These are phyloP conservation scores for Xylaria sp. DNA, from an alignment of 2,329 filamentous ascomycete species.

Conservation along the genomic window DNA sequence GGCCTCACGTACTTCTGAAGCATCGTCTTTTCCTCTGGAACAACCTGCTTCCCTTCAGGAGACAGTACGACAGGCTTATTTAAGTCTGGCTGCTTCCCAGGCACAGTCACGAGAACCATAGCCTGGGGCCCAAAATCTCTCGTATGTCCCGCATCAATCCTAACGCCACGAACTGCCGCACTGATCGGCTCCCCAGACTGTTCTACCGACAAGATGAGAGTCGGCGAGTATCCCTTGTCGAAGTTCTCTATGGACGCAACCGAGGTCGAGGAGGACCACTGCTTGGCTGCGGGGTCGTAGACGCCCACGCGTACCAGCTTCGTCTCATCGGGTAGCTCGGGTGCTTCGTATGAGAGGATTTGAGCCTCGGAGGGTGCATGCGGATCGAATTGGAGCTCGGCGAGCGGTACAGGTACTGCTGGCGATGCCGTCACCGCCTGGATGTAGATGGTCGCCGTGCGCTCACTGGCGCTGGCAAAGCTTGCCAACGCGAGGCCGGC, in stretches of 20 bases:
- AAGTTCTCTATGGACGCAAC: conserved; percentile 68
- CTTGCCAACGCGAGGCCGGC: conserved; percentile 53
- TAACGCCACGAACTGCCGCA: conserved; percentile 65
- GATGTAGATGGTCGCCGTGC: conserved; percentile 64
- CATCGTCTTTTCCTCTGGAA: conserved; percentile 70
- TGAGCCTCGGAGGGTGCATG: conserved; percentile 57
- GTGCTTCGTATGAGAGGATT: conserved; percentile 66
- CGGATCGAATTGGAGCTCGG: conserved; percentile 66
- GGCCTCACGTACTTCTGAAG: conserved; percentile 69
- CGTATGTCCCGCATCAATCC: conserved; percentile 72
- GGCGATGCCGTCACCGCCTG: conserved; percentile 59
- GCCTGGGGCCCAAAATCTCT: conserved; percentile 73
- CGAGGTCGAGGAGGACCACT: conserved; percentile 67
- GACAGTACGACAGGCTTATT: conserved; percentile 73
- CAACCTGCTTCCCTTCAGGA: conserved; percentile 68
- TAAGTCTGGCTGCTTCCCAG: conserved; percentile 67
- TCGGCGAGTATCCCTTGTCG: conserved; percentile 69
- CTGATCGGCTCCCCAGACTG: conserved; percentile 58
- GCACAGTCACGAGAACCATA: conserved; percentile 59
- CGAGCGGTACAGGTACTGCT: conserved; percentile 59
- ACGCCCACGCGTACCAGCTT: conserved; percentile 68
- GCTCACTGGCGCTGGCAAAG: conserved; percentile 53
- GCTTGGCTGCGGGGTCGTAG: conserved; percentile 60
- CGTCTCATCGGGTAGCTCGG: conserved; percentile 60
- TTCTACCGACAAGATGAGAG: conserved; percentile 65